Evolutionary conservation across 495 filamentous ascomycete genomes (phyloP).

Genomic region (Talaromyces adpressus): DNA sequence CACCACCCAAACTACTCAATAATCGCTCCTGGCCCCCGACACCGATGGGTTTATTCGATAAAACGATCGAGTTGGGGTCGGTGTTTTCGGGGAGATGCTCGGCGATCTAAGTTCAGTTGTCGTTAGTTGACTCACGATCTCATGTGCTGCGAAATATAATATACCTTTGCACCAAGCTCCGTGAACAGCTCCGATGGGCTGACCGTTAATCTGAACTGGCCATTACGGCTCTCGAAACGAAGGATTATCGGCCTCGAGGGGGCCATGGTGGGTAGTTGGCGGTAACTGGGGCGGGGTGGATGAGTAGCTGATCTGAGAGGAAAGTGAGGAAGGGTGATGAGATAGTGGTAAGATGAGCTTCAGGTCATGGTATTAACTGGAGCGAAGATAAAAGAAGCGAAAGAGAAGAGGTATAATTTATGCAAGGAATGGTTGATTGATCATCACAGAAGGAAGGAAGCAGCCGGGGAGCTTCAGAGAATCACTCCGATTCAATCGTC

Average conservation of each 20-base stretch:
- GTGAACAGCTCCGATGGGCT: constrained; percentile 40
- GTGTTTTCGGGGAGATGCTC: constrained; percentile 61
- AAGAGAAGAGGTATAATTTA: neutral
- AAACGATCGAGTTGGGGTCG: constrained; percentile 64
- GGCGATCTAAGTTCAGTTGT: constrained; percentile 36
- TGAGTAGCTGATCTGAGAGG: neutral
- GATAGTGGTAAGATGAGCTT: neutral
- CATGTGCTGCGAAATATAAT: neutral
- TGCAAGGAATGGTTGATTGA: neutral
- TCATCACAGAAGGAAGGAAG: constrained; percentile 1
- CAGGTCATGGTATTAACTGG: neutral
- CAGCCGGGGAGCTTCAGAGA: neutral
- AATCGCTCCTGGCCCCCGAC: constrained; percentile 65
- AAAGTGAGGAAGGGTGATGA: neutral
- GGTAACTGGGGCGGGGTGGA: neutral
- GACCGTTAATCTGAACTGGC: constrained; percentile 47
- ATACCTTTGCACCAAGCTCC: constrained; percentile 37
- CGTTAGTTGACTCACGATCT: neutral
- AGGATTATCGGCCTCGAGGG: constrained; percentile 37
- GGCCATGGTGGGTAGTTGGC: constrained; percentile 25
- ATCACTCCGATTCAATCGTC: constrained; percentile 1
- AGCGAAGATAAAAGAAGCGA: neutral
- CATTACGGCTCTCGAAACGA: constrained; percentile 49
- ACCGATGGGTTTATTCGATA: constrained; percentile 75
- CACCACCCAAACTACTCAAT: constrained; percentile 56